Conservation (phyloP, 495 filamentous ascomycete genomes). For the Cladorrhinum samala region DNA sequence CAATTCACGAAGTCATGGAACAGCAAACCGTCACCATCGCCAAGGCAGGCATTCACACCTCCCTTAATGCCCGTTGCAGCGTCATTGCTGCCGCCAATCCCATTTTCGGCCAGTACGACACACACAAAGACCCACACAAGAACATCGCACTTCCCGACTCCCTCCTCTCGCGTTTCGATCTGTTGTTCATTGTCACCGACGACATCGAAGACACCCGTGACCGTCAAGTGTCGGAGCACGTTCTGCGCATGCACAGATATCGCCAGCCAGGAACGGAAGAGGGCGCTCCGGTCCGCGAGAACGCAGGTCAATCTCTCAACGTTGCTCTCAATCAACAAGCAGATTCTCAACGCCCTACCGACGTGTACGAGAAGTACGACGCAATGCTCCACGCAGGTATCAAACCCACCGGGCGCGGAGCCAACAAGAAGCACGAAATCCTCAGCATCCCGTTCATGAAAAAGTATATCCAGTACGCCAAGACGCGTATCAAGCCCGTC, state of each 20-base stretch:
- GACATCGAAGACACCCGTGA: conserved; percentile 93
- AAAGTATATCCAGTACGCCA: conserved; percentile 99
- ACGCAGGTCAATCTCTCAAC: conserved; percentile 74
- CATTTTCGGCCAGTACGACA: conserved; percentile 96
- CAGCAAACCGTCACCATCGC: conserved; percentile 99
- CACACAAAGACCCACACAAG: conserved; percentile 95
- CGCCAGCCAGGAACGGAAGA: conserved; percentile 91
- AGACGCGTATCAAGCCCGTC: conserved; percentile 82
- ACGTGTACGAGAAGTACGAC: conserved; percentile 96
- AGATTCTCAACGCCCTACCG: conserved; percentile 64
- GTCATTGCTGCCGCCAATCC: conserved; percentile 97
- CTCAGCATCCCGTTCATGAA: conserved; percentile 98
- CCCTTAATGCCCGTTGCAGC: conserved; percentile 92
- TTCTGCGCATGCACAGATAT: conserved; percentile 95
- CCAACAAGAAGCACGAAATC: conserved; percentile 76
- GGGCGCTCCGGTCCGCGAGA: conserved; percentile 89
- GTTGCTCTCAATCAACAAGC: conserved; percentile 79
- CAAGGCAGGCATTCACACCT: conserved; percentile 97
- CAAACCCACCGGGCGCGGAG: conserved; percentile 63
- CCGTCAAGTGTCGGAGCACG: conserved; percentile 89
- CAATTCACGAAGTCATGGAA: conserved; percentile 99
- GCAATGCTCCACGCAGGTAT: conserved; percentile 93
- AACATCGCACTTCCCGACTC: conserved; percentile 98
- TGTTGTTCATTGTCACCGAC: conserved; percentile 96
- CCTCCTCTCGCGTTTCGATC: conserved; percentile 95